A percentile compares a stretch with the other conserved stretches of the same genome.
phyloP scores from a whole-genome alignment of 495 filamentous ascomycete genomes.

The Hypomontagnella submonticulosa region DNA sequence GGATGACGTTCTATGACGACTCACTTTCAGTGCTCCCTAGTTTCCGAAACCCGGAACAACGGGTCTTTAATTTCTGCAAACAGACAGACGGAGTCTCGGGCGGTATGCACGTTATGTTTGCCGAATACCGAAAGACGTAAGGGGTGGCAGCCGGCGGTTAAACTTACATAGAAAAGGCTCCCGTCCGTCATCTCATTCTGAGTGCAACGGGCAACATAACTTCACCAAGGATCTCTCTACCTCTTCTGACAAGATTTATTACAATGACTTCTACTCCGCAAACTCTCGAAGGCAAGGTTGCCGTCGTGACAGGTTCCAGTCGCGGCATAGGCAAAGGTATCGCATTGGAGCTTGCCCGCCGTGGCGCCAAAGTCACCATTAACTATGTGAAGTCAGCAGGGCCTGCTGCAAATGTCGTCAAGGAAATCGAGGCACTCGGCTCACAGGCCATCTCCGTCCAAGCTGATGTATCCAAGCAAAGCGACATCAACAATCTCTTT shows the following conservation, averaged over 20 bases:
- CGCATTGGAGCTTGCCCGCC: conserved; percentile 17
- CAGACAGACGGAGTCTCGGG: background rate
- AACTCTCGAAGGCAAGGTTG: conserved; percentile 20
- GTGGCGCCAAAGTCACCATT: conserved; percentile 21
- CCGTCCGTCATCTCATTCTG: background rate
- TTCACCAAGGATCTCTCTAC: background rate
- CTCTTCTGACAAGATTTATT: background rate
- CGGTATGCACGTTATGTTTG: background rate
- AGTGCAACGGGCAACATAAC: background rate
- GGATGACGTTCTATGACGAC: too few relatives aligned
- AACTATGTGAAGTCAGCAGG: conserved; percentile 18
- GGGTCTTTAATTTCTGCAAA: too few relatives aligned
- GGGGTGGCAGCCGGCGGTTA: background rate
- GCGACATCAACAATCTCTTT: conserved; percentile 16
- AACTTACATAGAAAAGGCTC: conserved; percentile 3
- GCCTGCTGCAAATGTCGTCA: conserved; percentile 7
- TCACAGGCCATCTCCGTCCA: conserved; percentile 18
- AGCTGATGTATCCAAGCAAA: conserved; percentile 11
- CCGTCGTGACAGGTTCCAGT: conserved; percentile 23
- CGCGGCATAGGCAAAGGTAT: conserved; percentile 23
- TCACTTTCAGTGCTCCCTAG: too few relatives aligned
- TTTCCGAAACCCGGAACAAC: too few relatives aligned
- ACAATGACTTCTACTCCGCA: conserved; percentile 6
- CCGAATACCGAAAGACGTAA: background rate
- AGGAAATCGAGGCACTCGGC: conserved; percentile 14